phyloP scores from a whole-genome alignment of 345 rosid genomes.

The Sisymbrium altissimum region DNA sequence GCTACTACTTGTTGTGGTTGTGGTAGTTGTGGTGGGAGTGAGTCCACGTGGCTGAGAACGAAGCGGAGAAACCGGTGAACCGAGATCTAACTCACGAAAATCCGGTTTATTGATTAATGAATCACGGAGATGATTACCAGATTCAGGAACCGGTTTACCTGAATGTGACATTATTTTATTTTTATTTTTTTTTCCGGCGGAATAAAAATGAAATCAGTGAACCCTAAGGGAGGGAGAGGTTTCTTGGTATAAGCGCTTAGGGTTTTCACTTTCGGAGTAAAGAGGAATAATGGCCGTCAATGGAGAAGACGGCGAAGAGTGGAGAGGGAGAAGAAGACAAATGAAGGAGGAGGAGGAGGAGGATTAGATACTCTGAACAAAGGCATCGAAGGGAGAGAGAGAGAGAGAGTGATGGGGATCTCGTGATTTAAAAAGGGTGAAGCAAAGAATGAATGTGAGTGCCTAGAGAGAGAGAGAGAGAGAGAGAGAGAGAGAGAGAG shows the following conservation, averaged over 20 bases:
- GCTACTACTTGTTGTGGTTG: slow-evolving; percentile 48
- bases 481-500: slow-evolving; percentile 40
- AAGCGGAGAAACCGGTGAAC: slow-evolving; percentile 94
- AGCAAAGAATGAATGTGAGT: slow-evolving; percentile 67
- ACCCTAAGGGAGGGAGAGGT: slow-evolving; percentile 3
- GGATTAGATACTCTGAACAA: slow-evolving; percentile 21
- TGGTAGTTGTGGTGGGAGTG: slow-evolving; percentile 43
- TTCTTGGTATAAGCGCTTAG: background rate
- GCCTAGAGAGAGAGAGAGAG: slow-evolving; percentile 30
- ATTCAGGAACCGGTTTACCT: slow-evolving; percentile 43
- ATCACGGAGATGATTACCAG: slow-evolving; percentile 54
- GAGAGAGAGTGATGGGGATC: slow-evolving; percentile 52
- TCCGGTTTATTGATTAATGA: slow-evolving; percentile 80
- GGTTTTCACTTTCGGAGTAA: slow-evolving; percentile 13
- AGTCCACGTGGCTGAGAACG: slow-evolving; percentile 52
- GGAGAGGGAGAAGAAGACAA: slow-evolving; percentile 24
- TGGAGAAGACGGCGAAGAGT: no score
- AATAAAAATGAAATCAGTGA: background rate
- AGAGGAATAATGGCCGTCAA: slow-evolving; percentile 45
- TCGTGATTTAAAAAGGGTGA: slow-evolving; percentile 66
- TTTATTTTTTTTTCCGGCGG: background rate
- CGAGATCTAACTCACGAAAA: slow-evolving; percentile 91
- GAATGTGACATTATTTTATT: slow-evolving; percentile 53
- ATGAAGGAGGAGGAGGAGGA: slow-evolving; percentile 4
- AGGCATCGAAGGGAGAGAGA: slow-evolving; percentile 15